Base-by-base conservation (phyloP, 345 rosid species). In the Ceriops decandra region DNA sequence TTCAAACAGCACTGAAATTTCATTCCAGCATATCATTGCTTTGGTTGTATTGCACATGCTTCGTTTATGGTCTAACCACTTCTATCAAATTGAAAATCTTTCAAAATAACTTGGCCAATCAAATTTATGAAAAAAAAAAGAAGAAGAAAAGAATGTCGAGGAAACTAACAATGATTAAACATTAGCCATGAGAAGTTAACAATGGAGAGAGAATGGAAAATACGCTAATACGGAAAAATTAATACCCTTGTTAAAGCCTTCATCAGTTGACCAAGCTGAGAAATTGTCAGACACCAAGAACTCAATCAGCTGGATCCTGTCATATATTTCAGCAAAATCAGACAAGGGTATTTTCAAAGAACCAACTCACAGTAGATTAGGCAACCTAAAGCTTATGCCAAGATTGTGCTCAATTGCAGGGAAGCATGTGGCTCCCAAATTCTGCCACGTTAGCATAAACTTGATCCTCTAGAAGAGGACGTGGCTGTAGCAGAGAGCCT, bases 291-390 rank as follows among this genome's bases (percentile, higher is more conserved):
- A 79, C 71, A 87, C 66, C 80, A 90, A 60, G 78, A 91, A 84
- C 79, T 91, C 99, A 9, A 82, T 68, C 63, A 88, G 90, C 87
- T 95, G 98, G 76, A 90, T 87, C 89, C 98, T 95, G 86, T 74
- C 42, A 72, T 61, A 57, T 36, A 70, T 42, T 42, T 42, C 53
- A 58, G 19, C 68, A 49, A 66, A 30, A 24, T 22, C 15, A 33
- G 57, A 62, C 33, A 16, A 32, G 36, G 54, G 32, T 54, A 8
- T 1, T n/a, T 60, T 36, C n/a, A 10, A 30, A 52, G 31, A 33
- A 60, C 42, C 28, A 42, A 46, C 36, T 28, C 49, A 42, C 49
- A 2, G 49, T 42, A 42, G 13, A 42, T 17, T 3, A 42, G 4
- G 8, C 6, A 0, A 54, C 28, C 30, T 3, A 54, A 22, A 54